Percentiles rank a stretch among this genome's conserved stretches.
Evolutionary conservation across 1,284 basidiomycete genomes (phyloP).

Genomic region (Dichomitus squalens): DNA sequence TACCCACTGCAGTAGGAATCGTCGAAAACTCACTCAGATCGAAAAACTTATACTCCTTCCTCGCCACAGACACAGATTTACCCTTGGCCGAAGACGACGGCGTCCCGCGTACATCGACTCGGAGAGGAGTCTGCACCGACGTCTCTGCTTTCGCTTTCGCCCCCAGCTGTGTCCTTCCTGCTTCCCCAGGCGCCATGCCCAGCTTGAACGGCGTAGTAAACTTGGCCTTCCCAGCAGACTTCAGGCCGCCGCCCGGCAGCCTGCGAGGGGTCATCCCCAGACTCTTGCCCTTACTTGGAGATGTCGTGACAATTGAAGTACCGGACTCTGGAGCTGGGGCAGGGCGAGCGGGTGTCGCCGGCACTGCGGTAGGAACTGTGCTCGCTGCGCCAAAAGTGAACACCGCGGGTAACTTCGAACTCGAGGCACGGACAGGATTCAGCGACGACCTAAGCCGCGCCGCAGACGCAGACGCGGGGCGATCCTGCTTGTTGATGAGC

Average conservation of each 20-base stretch:
- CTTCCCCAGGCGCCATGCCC: slow-evolving; percentile 57
- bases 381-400: slow-evolving; percentile 21
- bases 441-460: slow-evolving; percentile 34
- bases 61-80: slow-evolving; percentile 13
- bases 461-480: slow-evolving; percentile 14
- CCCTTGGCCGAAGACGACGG: slow-evolving; percentile 4
- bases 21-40: slow-evolving; percentile 46
- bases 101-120: neutral
- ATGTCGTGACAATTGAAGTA: slow-evolving; percentile 26
- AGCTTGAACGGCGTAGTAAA: slow-evolving; percentile 76
- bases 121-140: slow-evolving; percentile 1
- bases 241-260: slow-evolving; percentile 7
- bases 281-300: slow-evolving; percentile 28
- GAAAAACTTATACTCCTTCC: slow-evolving; percentile 38
- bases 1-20: neutral
- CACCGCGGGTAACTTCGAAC: slow-evolving; percentile 12
- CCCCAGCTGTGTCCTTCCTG: slow-evolving; percentile 41
- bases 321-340: slow-evolving; percentile 5
- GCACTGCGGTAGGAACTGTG: slow-evolving; percentile 12
- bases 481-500: slow-evolving; percentile 30
- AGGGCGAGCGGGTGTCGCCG: slow-evolving; percentile 28
- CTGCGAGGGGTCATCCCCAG: slow-evolving; percentile 39
- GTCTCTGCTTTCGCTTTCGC: slow-evolving; percentile 17
- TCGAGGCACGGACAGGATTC: slow-evolving; percentile 27
- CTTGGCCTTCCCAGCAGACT: slow-evolving; percentile 31